Percentiles rank a stretch among this genome's conserved stretches.
These are phyloP conservation scores for Schoenoplectus triqueter DNA, from an alignment of 202 grass and related monocot genomes.

Conservation along the genomic window DNA sequence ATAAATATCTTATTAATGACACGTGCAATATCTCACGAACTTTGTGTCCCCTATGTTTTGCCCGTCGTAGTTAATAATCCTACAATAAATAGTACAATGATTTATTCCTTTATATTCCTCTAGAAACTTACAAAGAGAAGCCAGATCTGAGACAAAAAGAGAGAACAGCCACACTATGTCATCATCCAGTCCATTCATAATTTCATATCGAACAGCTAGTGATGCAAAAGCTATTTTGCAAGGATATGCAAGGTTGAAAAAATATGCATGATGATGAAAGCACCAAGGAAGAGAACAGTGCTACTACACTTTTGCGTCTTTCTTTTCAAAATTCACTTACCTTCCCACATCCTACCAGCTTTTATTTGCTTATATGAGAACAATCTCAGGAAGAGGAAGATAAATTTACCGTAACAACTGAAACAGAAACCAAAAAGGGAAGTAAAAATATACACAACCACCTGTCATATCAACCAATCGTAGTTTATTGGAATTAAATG, in stretches of 20 bases:
- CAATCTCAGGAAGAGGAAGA: not conserved
- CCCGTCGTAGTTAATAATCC: not conserved
- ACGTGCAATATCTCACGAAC: not conserved
- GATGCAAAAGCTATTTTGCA: not conserved
- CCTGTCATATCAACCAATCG: not conserved
- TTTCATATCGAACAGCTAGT: no score
- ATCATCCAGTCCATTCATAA: no score
- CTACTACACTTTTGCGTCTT: not conserved
- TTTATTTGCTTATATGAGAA: not conserved
- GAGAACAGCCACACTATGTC: not conserved
- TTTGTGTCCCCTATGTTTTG: not conserved
- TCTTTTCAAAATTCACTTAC: not conserved
- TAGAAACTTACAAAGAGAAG: not conserved
- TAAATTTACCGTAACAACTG: not conserved
- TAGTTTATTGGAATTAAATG: constrained; percentile 39
- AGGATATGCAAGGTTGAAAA: not conserved
- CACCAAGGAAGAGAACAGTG: not conserved
- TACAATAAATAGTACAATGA: not conserved
- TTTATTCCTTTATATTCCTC: not conserved
- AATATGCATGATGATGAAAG: constrained; percentile 5
- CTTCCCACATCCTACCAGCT: not conserved
- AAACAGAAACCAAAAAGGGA: not conserved
- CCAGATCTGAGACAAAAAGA: not conserved
- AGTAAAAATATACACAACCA: not conserved
- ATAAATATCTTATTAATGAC: not conserved